These are phyloP conservation scores for Paramyrothecium roridum DNA, from an alignment of 2,329 filamentous ascomycete genomes.

Conservation along the genomic window DNA sequence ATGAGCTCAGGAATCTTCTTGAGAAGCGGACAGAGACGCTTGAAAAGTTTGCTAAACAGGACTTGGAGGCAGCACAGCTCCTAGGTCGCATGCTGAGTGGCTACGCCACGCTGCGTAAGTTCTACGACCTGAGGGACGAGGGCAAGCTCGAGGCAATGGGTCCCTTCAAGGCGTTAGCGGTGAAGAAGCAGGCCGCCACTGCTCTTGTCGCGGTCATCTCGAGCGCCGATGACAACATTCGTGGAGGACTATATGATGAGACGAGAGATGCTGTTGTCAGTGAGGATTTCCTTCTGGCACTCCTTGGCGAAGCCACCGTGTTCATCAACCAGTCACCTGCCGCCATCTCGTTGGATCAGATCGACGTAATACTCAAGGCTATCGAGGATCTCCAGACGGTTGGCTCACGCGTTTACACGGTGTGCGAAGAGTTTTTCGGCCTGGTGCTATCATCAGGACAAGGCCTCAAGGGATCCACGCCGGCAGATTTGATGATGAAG, in stretches of 20 bases:
- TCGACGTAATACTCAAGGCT: constrained; percentile 72
- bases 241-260: constrained; percentile 83
- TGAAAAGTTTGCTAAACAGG: constrained; percentile 67
- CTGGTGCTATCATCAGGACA: constrained; percentile 71
- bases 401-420: constrained; percentile 65
- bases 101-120: constrained; percentile 86
- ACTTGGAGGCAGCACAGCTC: constrained; percentile 78
- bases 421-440: constrained; percentile 75
- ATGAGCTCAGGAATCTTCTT: constrained; percentile 66
- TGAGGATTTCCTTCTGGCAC: constrained; percentile 78
- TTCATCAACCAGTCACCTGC: constrained; percentile 60
- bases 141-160: constrained; percentile 22
- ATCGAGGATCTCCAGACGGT: constrained; percentile 80
- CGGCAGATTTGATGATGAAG: constrained; percentile 61
- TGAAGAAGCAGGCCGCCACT: constrained; percentile 66
- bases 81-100: constrained; percentile 85
- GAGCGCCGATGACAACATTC: constrained; percentile 85
- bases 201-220: constrained; percentile 80
- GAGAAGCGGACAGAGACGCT: constrained; percentile 69
- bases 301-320: constrained; percentile 80
- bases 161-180: constrained; percentile 45
- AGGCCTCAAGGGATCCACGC: constrained; percentile 59
- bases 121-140: constrained; percentile 81
- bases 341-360: constrained; percentile 66
- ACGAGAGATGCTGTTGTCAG: constrained; percentile 78